Base-by-base conservation (phyloP, 352 stramenopile genomes). In the Phytopythium vexans region DNA sequence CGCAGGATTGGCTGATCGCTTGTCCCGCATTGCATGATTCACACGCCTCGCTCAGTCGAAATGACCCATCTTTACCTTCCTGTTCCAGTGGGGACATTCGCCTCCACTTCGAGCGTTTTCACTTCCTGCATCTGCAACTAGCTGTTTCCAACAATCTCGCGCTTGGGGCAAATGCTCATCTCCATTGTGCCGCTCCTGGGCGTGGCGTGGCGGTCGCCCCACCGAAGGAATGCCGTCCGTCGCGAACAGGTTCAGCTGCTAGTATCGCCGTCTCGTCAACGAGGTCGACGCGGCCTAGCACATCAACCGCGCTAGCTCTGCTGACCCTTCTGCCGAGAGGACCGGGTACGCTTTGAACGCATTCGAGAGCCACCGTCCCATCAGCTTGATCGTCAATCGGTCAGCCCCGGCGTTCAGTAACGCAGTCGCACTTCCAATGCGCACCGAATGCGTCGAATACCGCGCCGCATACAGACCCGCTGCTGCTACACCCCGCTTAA, bases 371-470 rank as follows among this genome's bases (percentile, higher is more conserved):
- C 53, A 59, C 3, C 44, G 27, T 14, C 44, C 44, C 2, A 53
- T 14, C 6, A 59, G n/a, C 16, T 59, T 59, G 45, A 59, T 59
- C 1, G 35, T 31, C 4, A 59, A 15, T 3, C 44, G 36, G 38
- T 59, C 53, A 2, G 53, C 44, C n/a, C 44, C 44, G 10, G 38
- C 36, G 32, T 59, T 59, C 1, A 59, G 32, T 1, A 59, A 39
- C 4, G 32, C 33, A 7, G 37, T 59, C 1, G 44, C 53, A 33
- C 53, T 45, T 27, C 53, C 45, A n/a, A 59, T 53, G 2, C 53
- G 37, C 2, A 59, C 40, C 21, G 53, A 59, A n/a, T 59, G 53
- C 4, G 53, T 59, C 8, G 45, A 59, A 16, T 49, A 59, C 0
- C 16, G 31, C 8, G 44, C 39, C 2, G 4, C 7, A n/a, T n/a